Base-by-base conservation (phyloP, 768 basidiomycete species). In the Pisolithus orientalis region DNA sequence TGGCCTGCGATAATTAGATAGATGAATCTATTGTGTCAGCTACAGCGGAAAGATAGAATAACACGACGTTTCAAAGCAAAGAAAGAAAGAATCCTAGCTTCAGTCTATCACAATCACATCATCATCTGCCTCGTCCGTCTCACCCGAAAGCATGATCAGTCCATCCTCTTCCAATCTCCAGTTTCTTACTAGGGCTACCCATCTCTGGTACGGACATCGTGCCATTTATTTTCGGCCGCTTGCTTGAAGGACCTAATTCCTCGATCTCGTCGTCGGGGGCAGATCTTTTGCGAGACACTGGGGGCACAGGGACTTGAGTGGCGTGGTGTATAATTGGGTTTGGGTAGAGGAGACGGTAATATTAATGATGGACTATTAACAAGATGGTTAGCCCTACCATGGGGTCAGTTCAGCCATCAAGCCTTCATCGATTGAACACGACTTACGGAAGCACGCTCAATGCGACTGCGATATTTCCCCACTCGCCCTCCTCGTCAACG, bases 401-500 rank as follows among this genome's bases (percentile, higher is more conserved):
- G 17, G n/a, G 34, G 37, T 44, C 32, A 28, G 28, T 29, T 4
- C 13, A 9, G 21, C 49, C 14, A 11, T 50, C 28, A 42, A 24
- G 16, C 39, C 32, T 11, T 9, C 25, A 27, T 2, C 13, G 17
- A 13, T 2, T 38, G 34, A 21, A 46, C 21, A 34, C 9, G 29
- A 82, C 90, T 65, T 60, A 92, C 90, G 90, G 84, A 50, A 90
- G 73, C 25, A 71, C 68, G 46, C 82, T 79, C 39, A 95, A 62
- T 0, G 79, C 87, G 16, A 94, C 75, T 6, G 83, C 76, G 28
- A 95, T 78, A 2, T 86, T 90, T 9, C 76, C 81, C 67, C 74
- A 78, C 53, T 83, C 84, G 5, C 80, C 88, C 29, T 94, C 90
- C 60, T 96, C 94, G 65, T 97, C 94, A 4, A 84, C 84, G 32